A percentile compares a stretch with the other conserved stretches of the same genome.
Conservation (phyloP, 2,329 filamentous ascomycete species). For the Herpotrichia juniperi region DNA sequence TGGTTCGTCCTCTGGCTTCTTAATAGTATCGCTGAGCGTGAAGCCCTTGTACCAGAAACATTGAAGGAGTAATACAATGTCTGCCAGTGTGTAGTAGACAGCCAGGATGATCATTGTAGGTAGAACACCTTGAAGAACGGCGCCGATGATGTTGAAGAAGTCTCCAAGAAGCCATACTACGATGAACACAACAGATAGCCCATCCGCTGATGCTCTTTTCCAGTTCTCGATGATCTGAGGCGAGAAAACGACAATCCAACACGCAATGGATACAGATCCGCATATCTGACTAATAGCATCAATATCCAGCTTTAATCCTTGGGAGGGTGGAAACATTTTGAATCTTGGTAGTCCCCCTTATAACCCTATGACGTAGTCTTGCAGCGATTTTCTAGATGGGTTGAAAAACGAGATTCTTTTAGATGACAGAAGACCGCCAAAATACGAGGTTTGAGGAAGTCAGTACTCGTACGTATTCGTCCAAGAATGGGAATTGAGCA, state of each 20-base stretch:
- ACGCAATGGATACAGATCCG: conserved; percentile 90
- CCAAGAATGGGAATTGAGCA: too few relatives aligned
- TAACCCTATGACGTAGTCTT: conserved; percentile 41
- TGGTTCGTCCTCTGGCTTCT: conserved; percentile 22
- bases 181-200: conserved; percentile 88
- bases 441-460: too few relatives aligned
- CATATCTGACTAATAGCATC: conserved; percentile 92
- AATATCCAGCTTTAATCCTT: conserved; percentile 74
- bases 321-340: conserved; percentile 60
- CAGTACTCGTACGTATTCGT: too few relatives aligned
- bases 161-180: conserved; percentile 92
- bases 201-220: conserved; percentile 81
- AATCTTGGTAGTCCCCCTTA: too few relatives aligned
- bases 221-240: conserved; percentile 98
- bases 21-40: conserved; percentile 44
- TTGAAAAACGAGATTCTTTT: too few relatives aligned
- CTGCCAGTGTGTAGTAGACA: conserved; percentile 90
- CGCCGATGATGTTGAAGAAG: conserved; percentile 96
- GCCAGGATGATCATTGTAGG: conserved; percentile 97
- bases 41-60: conserved; percentile 97
- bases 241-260: conserved; percentile 76
- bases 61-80: conserved; percentile 85
- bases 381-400: not conserved
- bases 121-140: conserved; percentile 85
- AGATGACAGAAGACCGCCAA: too few relatives aligned